Percentiles rank a stretch among this genome's conserved stretches.
Evolutionary conservation across 2,329 filamentous ascomycete species (phyloP).

Genomic region (Karstenula rhodostoma): DNA sequence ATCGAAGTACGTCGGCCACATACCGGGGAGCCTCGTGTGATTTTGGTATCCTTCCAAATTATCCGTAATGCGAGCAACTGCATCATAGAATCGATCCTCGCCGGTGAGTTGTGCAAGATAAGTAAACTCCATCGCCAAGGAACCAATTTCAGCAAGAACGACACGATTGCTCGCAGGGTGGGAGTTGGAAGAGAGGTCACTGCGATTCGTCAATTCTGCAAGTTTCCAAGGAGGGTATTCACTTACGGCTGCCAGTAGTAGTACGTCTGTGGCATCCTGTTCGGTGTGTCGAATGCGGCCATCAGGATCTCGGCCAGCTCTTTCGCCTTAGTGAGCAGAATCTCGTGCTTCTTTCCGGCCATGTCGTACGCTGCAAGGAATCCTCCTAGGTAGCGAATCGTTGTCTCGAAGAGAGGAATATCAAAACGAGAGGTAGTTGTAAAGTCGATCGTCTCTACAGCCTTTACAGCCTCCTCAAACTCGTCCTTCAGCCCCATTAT

Average conservation of each 20-base stretch:
- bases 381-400: slow-evolving; percentile 74
- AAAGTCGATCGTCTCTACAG: slow-evolving; percentile 69
- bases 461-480: slow-evolving; percentile 69
- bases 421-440: slow-evolving; percentile 58
- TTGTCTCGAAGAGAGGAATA: slow-evolving; percentile 75
- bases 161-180: slow-evolving; percentile 53
- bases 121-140: slow-evolving; percentile 59
- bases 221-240: slow-evolving; percentile 27
- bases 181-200: slow-evolving; percentile 44
- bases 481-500: slow-evolving; percentile 73
- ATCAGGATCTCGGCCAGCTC: slow-evolving; percentile 72
- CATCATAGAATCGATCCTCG: slow-evolving; percentile 58
- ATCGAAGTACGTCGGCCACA: slow-evolving; percentile 59
- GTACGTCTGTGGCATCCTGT: slow-evolving; percentile 69
- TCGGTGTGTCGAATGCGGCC: slow-evolving; percentile 72
- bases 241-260: slow-evolving; percentile 62
- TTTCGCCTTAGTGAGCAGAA: slow-evolving; percentile 67
- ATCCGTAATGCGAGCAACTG: slow-evolving; percentile 56
- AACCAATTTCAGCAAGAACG: slow-evolving; percentile 58
- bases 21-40: slow-evolving; percentile 56
- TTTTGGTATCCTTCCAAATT: slow-evolving; percentile 54
- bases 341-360: slow-evolving; percentile 60
- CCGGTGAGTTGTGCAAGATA: slow-evolving; percentile 57
- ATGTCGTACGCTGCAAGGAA: slow-evolving; percentile 75
- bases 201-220: slow-evolving; percentile 17